phyloP scores from a whole-genome alignment of 2,329 filamentous ascomycete species.

The Neopestalotiopsis sp. region DNA sequence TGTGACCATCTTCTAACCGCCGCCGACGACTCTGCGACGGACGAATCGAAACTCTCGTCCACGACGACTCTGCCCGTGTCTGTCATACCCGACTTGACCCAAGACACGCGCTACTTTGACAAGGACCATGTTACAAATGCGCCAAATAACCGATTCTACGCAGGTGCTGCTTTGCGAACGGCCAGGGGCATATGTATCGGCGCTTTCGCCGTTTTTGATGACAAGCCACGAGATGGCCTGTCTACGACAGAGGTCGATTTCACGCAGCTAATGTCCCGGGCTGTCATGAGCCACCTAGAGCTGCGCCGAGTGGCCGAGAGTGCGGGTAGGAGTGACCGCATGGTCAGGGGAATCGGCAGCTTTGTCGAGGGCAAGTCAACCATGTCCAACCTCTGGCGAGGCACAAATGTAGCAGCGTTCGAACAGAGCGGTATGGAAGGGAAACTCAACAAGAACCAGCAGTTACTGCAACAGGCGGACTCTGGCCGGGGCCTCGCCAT shows the following conservation, averaged over 20 bases:
- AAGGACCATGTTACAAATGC: conserved; percentile 14
- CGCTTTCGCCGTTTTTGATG: conserved; percentile 20
- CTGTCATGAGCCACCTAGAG: conserved; percentile 24
- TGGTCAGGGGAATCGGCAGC: conserved; percentile 28
- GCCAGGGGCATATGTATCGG: conserved; percentile 24
- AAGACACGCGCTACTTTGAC: conserved; percentile 34
- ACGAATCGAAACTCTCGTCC: not conserved
- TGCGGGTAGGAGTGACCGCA: conserved; percentile 25
- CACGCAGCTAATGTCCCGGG: conserved; percentile 22
- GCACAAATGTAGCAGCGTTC: conserved; percentile 22
- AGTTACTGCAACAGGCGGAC: conserved; percentile 16
- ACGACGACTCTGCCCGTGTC: conserved; percentile 35
- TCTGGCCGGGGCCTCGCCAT: not conserved
- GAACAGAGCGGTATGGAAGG: conserved; percentile 26
- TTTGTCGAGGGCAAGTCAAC: conserved; percentile 29
- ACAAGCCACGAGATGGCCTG: conserved; percentile 18
- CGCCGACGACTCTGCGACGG: not conserved
- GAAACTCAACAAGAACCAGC: conserved; percentile 25
- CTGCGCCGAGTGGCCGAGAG: conserved; percentile 16
- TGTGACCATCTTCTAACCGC: conserved; percentile 35
- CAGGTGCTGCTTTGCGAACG: conserved; percentile 23
- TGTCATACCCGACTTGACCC: conserved; percentile 39
- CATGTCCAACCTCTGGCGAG: conserved; percentile 25
- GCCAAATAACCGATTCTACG: conserved; percentile 26
- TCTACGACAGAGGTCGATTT: conserved; percentile 15